Conservation (phyloP, 768 basidiomycete species). For the Suillus lakei region DNA sequence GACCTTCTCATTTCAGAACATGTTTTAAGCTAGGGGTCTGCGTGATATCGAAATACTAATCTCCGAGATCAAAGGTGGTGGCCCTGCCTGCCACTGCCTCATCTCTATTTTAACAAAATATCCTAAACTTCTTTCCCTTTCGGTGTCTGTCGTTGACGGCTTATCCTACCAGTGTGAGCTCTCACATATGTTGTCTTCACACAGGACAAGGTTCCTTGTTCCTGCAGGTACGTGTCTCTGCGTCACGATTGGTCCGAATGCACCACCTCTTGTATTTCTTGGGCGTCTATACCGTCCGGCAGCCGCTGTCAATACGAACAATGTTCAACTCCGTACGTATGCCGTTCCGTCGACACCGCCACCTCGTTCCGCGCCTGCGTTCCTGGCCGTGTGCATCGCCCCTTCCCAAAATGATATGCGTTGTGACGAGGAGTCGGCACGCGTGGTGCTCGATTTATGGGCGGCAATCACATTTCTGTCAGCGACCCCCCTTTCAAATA, state of each 20-base stretch:
- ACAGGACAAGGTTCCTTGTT: not conserved
- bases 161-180: not conserved
- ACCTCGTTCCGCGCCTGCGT: not conserved
- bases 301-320: not conserved
- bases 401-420: not conserved
- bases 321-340: not conserved
- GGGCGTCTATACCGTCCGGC: not conserved
- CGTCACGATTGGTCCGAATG: not conserved
- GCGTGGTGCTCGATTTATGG: not conserved
- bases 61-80: not conserved
- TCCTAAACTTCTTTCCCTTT: not conserved
- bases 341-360: constrained; percentile 5
- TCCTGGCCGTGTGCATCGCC: not conserved
- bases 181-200: not conserved
- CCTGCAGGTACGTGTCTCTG: not conserved
- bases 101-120: not conserved
- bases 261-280: not conserved
- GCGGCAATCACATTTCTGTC: constrained; percentile 4
- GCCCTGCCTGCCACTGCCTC: not conserved
- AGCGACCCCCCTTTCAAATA: not conserved
- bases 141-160: no score
- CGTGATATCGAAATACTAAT: not conserved
- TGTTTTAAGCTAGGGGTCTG: not conserved
- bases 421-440: not conserved
- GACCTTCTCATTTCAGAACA: not conserved